Percentiles rank a stretch among this genome's conserved stretches.
phyloP scores from a whole-genome alignment of 108 stramenopile species.

The Cyclotella cryptica region DNA sequence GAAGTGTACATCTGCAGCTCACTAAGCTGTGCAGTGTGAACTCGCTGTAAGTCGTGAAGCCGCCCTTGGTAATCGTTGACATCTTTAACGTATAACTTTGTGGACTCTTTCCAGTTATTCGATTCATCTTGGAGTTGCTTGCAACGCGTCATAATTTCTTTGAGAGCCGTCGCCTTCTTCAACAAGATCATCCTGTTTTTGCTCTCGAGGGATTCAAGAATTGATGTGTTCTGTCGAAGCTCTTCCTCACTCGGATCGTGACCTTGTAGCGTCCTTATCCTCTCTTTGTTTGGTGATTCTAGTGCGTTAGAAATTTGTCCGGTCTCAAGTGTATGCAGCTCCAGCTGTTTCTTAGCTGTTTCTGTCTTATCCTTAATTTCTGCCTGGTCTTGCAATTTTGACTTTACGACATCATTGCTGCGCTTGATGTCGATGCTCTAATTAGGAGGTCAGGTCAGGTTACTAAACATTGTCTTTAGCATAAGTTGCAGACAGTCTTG shows the following conservation, averaged over 20 bases:
- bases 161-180: not conserved
- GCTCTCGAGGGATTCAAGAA: conserved; percentile 19
- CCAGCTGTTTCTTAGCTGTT: conserved; percentile 13
- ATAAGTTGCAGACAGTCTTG: not conserved
- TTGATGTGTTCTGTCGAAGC: conserved; percentile 1
- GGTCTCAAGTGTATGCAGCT: conserved; percentile 18
- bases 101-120: conserved; percentile 11
- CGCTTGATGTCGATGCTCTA: conserved; percentile 21
- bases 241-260: conserved; percentile 27
- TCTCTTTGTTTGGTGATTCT: conserved; percentile 21
- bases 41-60: conserved; percentile 11
- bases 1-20: conserved; percentile 31
- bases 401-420: conserved; percentile 12
- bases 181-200: conserved; percentile 20
- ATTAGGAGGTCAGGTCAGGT: not conserved
- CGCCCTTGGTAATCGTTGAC: conserved; percentile 30
- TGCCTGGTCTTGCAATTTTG: not conserved
- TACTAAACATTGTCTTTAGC: not conserved
- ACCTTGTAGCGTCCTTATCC: conserved; percentile 14
- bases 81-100: conserved; percentile 3
- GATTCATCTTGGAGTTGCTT: conserved; percentile 3
- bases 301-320: conserved; percentile 6
- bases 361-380: conserved; percentile 3
- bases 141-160: not conserved
- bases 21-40: conserved; percentile 20